phyloP scores from a whole-genome alignment of 2,329 filamentous ascomycete species.

The Xylaria sp. region DNA sequence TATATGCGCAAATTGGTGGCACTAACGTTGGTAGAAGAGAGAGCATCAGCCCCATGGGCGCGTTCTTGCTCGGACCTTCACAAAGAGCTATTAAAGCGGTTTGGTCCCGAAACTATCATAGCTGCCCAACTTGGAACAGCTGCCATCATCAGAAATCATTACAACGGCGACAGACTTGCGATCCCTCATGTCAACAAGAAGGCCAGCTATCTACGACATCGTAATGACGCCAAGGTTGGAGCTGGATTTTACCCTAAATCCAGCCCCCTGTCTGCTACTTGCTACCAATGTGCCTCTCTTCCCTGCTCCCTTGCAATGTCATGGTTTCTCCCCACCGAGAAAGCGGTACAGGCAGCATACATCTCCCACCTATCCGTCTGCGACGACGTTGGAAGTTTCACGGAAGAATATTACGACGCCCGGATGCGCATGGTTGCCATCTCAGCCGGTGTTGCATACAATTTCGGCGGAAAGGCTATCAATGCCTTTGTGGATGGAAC shows the following conservation, averaged over 20 bases:
- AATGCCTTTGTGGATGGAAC: slow-evolving; percentile 22
- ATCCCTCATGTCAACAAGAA: slow-evolving; percentile 28
- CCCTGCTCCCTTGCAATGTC: slow-evolving; percentile 21
- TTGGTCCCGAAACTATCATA: slow-evolving; percentile 16
- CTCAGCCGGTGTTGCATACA: slow-evolving; percentile 15
- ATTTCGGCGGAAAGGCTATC: slow-evolving; percentile 16
- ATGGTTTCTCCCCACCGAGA: slow-evolving; percentile 17
- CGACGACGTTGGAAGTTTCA: slow-evolving; percentile 23
- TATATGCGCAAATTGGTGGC: too few species aligned
- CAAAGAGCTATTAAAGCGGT: slow-evolving; percentile 22
- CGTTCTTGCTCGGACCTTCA: slow-evolving; percentile 23
- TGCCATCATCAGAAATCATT: slow-evolving; percentile 15
- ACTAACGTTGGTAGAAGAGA: too few species aligned
- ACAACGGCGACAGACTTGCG: slow-evolving; percentile 14
- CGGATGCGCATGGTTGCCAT: slow-evolving; percentile 26
- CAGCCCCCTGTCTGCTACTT: slow-evolving; percentile 18
- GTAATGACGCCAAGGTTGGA: slow-evolving; percentile 10
- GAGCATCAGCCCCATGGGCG: slow-evolving; percentile 16
- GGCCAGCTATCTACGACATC: slow-evolving; percentile 25
- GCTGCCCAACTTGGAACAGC: slow-evolving; percentile 14
- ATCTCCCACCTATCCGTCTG: slow-evolving; percentile 26
- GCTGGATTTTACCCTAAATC: slow-evolving; percentile 25
- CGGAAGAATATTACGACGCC: slow-evolving; percentile 18
- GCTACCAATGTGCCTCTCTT: slow-evolving; percentile 21
- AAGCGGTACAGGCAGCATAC: slow-evolving; percentile 20